These are phyloP conservation scores for Phalaenopsis hybrid DNA, from an alignment of 116 monocot genomes.

Conservation along the genomic window DNA sequence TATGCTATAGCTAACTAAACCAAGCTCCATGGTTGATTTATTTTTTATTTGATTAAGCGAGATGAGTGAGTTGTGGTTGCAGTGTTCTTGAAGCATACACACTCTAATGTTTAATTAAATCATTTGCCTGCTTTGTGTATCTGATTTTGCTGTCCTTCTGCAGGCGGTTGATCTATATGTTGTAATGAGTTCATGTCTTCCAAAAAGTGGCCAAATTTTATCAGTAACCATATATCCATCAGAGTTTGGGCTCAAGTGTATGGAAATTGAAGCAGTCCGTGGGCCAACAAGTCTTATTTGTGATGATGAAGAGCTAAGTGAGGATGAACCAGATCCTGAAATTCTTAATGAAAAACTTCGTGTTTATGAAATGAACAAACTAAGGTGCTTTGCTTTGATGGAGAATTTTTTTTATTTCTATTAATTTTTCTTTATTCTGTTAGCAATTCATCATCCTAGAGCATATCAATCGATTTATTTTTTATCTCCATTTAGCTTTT, in stretches of 20 bases:
- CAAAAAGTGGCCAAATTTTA: conserved; percentile 66
- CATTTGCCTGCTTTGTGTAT: background rate
- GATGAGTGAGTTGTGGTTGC: no score
- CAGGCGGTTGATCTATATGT: conserved; percentile 92
- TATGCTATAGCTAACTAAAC: no score
- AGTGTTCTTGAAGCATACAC: background rate
- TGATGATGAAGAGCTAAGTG: conserved; percentile 21
- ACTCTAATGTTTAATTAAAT: background rate
- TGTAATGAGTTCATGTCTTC: conserved; percentile 80
- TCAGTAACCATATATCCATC: conserved; percentile 79
- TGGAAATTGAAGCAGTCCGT: conserved; percentile 63
- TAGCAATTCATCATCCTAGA: background rate
- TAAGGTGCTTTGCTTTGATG: conserved; percentile 36
- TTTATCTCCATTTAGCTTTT: background rate
- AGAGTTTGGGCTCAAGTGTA: conserved; percentile 79
- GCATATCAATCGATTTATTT: background rate
- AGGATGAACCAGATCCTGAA: conserved; percentile 31
- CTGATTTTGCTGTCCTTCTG: conserved; percentile 6
- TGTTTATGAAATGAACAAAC: conserved; percentile 71
- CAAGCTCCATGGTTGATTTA: no score
- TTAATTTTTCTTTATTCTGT: background rate
- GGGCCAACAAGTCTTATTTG: conserved; percentile 63
- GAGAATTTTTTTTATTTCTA: background rate
- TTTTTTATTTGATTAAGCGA: no score
- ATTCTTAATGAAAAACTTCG: conserved; percentile 59